Conservation (phyloP, 2,329 filamentous ascomycete genomes). For the Trichophaea hybrida region DNA sequence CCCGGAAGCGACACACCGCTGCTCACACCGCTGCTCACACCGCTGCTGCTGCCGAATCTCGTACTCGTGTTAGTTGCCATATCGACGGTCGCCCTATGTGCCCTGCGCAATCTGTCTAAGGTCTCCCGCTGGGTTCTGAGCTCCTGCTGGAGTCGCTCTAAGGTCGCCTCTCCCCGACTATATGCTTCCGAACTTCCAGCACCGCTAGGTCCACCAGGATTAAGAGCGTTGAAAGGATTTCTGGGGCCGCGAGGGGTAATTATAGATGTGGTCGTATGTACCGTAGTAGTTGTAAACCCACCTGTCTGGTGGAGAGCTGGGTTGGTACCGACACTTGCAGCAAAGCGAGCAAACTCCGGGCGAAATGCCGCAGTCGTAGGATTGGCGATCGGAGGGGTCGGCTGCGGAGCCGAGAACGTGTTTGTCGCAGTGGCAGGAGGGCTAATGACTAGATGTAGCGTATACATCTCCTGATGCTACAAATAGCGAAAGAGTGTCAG, state of each 20-base stretch:
- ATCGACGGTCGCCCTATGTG: neutral
- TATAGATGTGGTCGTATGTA: neutral
- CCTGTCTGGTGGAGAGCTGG: neutral
- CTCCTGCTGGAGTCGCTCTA: neutral
- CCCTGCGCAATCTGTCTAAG: neutral
- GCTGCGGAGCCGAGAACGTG: neutral
- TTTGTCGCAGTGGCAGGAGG: conserved; percentile 5
- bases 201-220: neutral
- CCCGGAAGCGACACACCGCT: neutral
- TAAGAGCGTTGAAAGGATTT: neutral
- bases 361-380: neutral
- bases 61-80: neutral
- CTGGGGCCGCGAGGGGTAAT: neutral
- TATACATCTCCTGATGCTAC: conserved; percentile 15
- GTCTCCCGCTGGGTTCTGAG: neutral
- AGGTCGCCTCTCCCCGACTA: neutral
- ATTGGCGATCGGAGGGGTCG: neutral
- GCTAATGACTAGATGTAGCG: conserved; percentile 19
- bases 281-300: neutral
- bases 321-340: too few species aligned
- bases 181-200: neutral
- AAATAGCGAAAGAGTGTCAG: conserved; percentile 3
- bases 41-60: neutral
- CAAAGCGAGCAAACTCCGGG: neutral
- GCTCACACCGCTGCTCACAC: neutral